phyloP scores from a whole-genome alignment of 2,329 filamentous ascomycete genomes.

The Hypoxylon sp. region DNA sequence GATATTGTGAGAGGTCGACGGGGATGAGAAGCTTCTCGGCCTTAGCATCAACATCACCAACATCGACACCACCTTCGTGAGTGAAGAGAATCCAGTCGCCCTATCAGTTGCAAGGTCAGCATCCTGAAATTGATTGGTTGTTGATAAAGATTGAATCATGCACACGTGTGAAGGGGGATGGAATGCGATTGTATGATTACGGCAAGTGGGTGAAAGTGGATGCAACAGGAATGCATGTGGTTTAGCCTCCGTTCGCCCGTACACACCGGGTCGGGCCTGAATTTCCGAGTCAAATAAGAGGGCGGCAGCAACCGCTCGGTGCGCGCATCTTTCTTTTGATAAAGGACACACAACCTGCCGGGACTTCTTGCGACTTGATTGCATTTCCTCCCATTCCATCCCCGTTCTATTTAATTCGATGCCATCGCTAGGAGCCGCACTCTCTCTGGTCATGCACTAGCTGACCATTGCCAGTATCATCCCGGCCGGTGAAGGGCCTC shows the following conservation, averaged over 20 bases:
- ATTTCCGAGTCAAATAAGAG: conserved; percentile 46
- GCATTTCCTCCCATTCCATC: conserved; percentile 10
- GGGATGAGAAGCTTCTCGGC: conserved; percentile 98
- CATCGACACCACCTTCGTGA: conserved; percentile 99
- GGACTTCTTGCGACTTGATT: conserved; percentile 18
- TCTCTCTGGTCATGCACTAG: conserved; percentile 21
- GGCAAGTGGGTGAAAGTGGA: conserved; percentile 47
- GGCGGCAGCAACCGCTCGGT: conserved; percentile 37
- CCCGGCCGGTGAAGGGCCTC: conserved; percentile 23
- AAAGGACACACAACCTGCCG: conserved; percentile 22
- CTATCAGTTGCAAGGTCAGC: conserved; percentile 60
- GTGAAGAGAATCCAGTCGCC: conserved; percentile 99
- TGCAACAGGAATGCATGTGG: conserved; percentile 52
- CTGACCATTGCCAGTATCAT: conserved; percentile 8
- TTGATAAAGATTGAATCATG: conserved; percentile 27
- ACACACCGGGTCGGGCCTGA: conserved; percentile 41
- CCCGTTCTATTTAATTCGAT: conserved; percentile 9
- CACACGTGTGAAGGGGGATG: conserved; percentile 25
- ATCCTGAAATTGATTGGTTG: conserved; percentile 40
- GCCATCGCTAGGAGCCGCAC: conserved; percentile 6
- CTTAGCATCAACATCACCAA: conserved; percentile 98
- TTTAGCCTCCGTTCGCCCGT: conserved; percentile 62
- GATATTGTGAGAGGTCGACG: conserved; percentile 93
- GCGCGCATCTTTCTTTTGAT: conserved; percentile 31
- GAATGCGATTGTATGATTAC: conserved; percentile 37